Evolutionary conservation across 306 rosid species (phyloP).

Genomic region (Vachellia pachyceras): DNA sequence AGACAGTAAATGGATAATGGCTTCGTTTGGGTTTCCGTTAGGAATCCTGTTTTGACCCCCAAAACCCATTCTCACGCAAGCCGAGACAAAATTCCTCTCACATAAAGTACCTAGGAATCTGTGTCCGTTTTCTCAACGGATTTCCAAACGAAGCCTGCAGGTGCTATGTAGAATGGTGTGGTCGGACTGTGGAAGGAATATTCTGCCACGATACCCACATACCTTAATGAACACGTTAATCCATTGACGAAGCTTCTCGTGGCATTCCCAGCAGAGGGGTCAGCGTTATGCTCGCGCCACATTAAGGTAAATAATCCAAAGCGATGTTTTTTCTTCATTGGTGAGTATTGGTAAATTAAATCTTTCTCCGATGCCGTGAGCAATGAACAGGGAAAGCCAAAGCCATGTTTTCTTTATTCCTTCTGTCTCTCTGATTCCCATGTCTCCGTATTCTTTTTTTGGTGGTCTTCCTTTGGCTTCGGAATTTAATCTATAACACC

Average conservation of each 20-base stretch:
- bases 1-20: constrained; percentile 1
- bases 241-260: neutral
- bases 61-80: too few species aligned
- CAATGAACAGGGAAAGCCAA: constrained; percentile 37
- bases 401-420: constrained; percentile 27
- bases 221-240: neutral
- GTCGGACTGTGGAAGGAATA: constrained; percentile 34
- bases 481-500: neutral
- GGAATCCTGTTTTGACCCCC: too few species aligned
- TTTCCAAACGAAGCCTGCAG: too few species aligned
- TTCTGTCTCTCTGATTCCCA: neutral
- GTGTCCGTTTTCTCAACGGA: too few species aligned
- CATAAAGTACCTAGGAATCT: too few species aligned
- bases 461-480: neutral
- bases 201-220: neutral
- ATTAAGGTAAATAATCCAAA: too few species aligned
- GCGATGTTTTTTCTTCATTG: too few species aligned
- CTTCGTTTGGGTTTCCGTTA: too few species aligned
- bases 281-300: too few species aligned
- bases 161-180: too few species aligned
- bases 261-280: neutral
- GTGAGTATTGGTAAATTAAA: neutral
- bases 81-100: too few species aligned
- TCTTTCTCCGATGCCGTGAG: neutral
- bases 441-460: neutral